These are phyloP conservation scores for Diaporthe nobilis DNA, from an alignment of 2,329 filamentous ascomycete species.

Conservation along the genomic window DNA sequence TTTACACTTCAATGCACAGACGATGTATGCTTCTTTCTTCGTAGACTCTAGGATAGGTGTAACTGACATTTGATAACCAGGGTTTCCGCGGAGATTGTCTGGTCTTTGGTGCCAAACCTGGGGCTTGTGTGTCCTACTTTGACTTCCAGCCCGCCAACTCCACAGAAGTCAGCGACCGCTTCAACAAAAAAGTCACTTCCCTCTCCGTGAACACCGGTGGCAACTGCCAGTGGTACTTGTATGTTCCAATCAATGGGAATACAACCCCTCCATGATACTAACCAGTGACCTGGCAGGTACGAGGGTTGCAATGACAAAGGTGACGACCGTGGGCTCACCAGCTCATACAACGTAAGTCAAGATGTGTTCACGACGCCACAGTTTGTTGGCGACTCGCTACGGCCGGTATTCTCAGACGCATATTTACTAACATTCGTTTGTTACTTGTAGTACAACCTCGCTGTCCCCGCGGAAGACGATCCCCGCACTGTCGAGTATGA, in stretches of 20 bases:
- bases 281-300: not conserved
- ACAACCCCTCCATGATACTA: not conserved
- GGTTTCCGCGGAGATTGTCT: constrained; percentile 13
- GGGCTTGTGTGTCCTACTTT: constrained; percentile 16
- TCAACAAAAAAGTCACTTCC: constrained; percentile 23
- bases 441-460: not conserved
- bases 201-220: constrained; percentile 12
- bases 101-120: constrained; percentile 12
- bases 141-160: constrained; percentile 20
- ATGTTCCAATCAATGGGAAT: not conserved
- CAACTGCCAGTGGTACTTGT: constrained; percentile 15
- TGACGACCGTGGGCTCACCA: constrained; percentile 13
- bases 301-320: constrained; percentile 13
- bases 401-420: not conserved
- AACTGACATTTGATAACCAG: not conserved
- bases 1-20: constrained; percentile 15
- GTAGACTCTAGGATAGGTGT: not conserved
- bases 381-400: too few relatives aligned
- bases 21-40: not conserved
- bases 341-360: constrained; percentile 15
- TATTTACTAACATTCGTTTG: not conserved
- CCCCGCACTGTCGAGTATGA: constrained; percentile 2
- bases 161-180: constrained; percentile 15
- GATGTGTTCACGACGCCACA: accelerated
- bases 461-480: not conserved